Evolutionary conservation across 2,329 filamentous ascomycete genomes (phyloP), one percentile per base, ranked within the genome.

Genomic region (Thelonectria discophora): DNA sequence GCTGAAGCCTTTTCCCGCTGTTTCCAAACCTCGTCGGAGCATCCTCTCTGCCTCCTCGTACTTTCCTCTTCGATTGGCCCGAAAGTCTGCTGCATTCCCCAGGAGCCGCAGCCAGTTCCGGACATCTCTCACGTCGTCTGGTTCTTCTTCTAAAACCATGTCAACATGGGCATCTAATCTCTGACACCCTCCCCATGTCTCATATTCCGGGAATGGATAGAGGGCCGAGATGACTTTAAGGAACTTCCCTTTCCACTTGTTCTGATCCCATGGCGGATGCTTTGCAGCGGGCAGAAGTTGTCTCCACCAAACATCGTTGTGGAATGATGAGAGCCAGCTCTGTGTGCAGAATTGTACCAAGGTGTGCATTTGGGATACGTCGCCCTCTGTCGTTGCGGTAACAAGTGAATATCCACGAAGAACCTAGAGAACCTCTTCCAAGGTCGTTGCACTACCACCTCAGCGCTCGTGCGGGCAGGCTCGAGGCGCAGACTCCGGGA

Each of bases 341-440:
- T 48, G 49, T 2, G 63, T 72, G 30, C 69, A 73, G 24, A 69
- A 68, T 11, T 72, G 64, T 18, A 70, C 65, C 1, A 70, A 57
- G 17, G 67, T 13, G 55, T 70, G 66, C 60, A 70, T 67, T 47
- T 68, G 62, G 7, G 39, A 70, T 10, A 62, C 17, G 4, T 54
- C 58, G 5, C 15, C 8, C 2, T 18, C 11, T 30, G 48, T 37
- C 9, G 46, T 52, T 3, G 47, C 9, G 3, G 52, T 58, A 27
- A 70, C 45, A 18, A 70, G 65, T 4, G 64, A 70, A 53, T 70
- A 70, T 2, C 51, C 62, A 12, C 55, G n/a, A 7, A 68, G 60
- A 30, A 65, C 49, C 24, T 63, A 60, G 3, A 68, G 18, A 30
- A 62, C 60, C 24, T 64, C 52, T 15, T 65, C 58, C 24, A 66